phyloP scores from a whole-genome alignment of 768 basidiomycete species.

The Ephemerocybe angulata region DNA sequence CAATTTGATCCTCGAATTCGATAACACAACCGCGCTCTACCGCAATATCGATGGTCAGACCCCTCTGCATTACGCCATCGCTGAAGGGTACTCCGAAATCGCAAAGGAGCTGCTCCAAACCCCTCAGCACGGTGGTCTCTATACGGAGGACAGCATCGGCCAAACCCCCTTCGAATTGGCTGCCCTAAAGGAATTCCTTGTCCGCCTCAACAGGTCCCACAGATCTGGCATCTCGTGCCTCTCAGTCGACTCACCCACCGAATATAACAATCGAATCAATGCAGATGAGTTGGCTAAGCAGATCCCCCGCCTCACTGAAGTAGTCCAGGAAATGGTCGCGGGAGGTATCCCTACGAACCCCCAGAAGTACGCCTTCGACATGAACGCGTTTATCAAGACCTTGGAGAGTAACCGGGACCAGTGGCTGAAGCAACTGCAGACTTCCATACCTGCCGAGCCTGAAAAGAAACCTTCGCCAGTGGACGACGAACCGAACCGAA shows the following conservation, averaged over 20 bases:
- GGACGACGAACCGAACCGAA: background rate
- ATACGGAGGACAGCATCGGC: slow-evolving; percentile 50
- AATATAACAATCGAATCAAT: background rate
- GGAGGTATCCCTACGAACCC: background rate
- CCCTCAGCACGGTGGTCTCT: slow-evolving; percentile 35
- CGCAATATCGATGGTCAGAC: slow-evolving; percentile 49
- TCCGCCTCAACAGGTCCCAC: slow-evolving; percentile 11
- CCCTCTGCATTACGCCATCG: slow-evolving; percentile 48
- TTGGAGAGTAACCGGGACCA: slow-evolving; percentile 11
- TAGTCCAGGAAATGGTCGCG: slow-evolving; percentile 6
- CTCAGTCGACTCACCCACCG: background rate
- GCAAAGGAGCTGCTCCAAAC: slow-evolving; percentile 35
- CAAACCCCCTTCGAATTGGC: slow-evolving; percentile 40
- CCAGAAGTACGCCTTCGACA: background rate
- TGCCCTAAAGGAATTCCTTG: slow-evolving; percentile 22
- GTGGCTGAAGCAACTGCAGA: slow-evolving; percentile 1
- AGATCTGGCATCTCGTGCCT: background rate
- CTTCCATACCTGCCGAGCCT: background rate
- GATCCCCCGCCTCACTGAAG: slow-evolving; percentile 9
- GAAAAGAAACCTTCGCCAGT: background rate
- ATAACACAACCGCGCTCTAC: slow-evolving; percentile 31
- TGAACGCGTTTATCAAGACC: slow-evolving; percentile 3
- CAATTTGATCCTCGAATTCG: slow-evolving; percentile 35
- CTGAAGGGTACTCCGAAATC: slow-evolving; percentile 30
- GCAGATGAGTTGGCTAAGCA: slow-evolving; percentile 9